Percentiles rank a stretch among this genome's conserved stretches.
Conservation (phyloP, 495 filamentous ascomycete species). For the Amniculicola lignicola region DNA sequence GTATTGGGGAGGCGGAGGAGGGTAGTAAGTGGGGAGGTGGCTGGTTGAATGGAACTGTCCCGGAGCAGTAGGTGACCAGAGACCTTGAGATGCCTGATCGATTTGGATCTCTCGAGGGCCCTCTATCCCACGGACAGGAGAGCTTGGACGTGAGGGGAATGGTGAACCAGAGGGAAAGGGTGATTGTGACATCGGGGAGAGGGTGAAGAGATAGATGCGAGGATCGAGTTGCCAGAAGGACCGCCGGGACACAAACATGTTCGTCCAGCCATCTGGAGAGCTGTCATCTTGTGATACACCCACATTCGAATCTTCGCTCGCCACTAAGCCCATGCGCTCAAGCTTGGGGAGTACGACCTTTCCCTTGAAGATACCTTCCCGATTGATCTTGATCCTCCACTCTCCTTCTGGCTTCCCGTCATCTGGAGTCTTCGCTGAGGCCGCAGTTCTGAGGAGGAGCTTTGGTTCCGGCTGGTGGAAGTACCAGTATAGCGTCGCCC, state of each 20-base stretch:
- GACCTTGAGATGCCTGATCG: slow-evolving; percentile 37
- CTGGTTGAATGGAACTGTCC: slow-evolving; percentile 73
- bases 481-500: slow-evolving; percentile 94
- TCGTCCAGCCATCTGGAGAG: slow-evolving; percentile 62
- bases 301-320: slow-evolving; percentile 70
- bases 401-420: slow-evolving; percentile 72
- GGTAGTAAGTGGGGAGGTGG: slow-evolving; percentile 87
- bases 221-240: slow-evolving; percentile 92
- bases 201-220: slow-evolving; percentile 80
- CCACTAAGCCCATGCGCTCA: slow-evolving; percentile 85
- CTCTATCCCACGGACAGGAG: slow-evolving; percentile 51
- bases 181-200: slow-evolving; percentile 58
- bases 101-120: slow-evolving; percentile 34
- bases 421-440: slow-evolving; percentile 61
- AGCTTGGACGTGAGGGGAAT: slow-evolving; percentile 55
- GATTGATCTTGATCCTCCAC: slow-evolving; percentile 83
- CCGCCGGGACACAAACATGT: slow-evolving; percentile 76
- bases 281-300: slow-evolving; percentile 61
- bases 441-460: slow-evolving; percentile 56
- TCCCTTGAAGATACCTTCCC: slow-evolving; percentile 81
- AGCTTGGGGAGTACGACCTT: slow-evolving; percentile 82
- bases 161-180: slow-evolving; percentile 60
- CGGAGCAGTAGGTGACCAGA: slow-evolving; percentile 43
- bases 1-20: slow-evolving; percentile 77
- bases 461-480: slow-evolving; percentile 72